A percentile compares a stretch with the other conserved stretches of the same genome.
Evolutionary conservation across 768 basidiomycete genomes (phyloP).

Genomic region (Boletus patriciae): DNA sequence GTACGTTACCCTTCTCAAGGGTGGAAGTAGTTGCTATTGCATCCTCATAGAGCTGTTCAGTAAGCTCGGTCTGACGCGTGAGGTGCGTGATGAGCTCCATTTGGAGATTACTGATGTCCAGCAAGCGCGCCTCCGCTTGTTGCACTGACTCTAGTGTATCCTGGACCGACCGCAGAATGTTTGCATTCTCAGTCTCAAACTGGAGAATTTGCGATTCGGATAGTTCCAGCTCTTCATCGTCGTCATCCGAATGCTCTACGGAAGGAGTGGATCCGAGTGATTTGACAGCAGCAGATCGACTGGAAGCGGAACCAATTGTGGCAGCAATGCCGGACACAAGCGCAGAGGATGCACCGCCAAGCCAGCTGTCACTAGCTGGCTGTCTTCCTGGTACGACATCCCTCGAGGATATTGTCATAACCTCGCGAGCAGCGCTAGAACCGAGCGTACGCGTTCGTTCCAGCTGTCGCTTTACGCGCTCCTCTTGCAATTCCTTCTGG

Average conservation of each 20-base stretch:
- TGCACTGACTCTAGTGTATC: conserved; percentile 87
- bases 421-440: conserved; percentile 70
- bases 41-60: conserved; percentile 93
- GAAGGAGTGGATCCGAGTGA: conserved; percentile 35
- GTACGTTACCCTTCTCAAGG: conserved; percentile 86
- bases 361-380: conserved; percentile 50
- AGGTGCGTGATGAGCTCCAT: conserved; percentile 88
- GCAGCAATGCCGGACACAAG: conserved; percentile 56
- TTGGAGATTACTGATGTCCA: conserved; percentile 93
- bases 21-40: conserved; percentile 84
- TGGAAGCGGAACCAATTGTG: conserved; percentile 52
- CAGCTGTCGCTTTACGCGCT: conserved; percentile 82
- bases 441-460: conserved; percentile 85
- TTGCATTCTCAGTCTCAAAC: conserved; percentile 90
- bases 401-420: conserved; percentile 43
- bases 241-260: conserved; percentile 52
- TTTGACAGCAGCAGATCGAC: conserved; percentile 29
- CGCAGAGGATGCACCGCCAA: conserved; percentile 57
- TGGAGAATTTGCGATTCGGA: conserved; percentile 85
- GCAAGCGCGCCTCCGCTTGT: conserved; percentile 84
- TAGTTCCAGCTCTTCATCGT: conserved; percentile 81
- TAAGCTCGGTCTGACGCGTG: conserved; percentile 85
- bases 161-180: conserved; percentile 80
- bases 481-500: conserved; percentile 91
- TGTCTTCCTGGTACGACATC: conserved; percentile 23